A percentile compares a stretch with the other conserved stretches of the same genome.
Conservation (phyloP, 2,329 filamentous ascomycete genomes). For the Ceratocystis cubensis region DNA sequence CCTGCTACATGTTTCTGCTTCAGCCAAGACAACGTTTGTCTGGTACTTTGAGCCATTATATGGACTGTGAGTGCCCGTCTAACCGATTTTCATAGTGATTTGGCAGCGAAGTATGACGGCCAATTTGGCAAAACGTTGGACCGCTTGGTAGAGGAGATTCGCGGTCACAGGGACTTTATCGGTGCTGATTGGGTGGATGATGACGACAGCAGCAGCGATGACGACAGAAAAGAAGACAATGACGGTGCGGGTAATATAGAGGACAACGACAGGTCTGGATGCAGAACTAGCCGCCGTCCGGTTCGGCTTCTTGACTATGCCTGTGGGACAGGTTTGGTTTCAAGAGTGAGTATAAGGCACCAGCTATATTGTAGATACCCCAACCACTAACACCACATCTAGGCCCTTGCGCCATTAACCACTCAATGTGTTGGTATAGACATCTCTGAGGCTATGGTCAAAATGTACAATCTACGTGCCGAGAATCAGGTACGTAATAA, state of each 20-base stretch:
- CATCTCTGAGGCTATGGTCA: conserved; percentile 57
- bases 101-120: conserved; percentile 13
- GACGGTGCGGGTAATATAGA: not conserved
- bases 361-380: not conserved
- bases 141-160: conserved; percentile 43
- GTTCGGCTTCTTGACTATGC: conserved; percentile 60
- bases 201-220: conserved; percentile 30
- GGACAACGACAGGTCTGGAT: not conserved
- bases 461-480: conserved; percentile 50
- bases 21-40: not conserved
- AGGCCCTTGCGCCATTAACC: conserved; percentile 50
- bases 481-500: conserved; percentile 36
- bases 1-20: not conserved
- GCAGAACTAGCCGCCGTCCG: conserved; percentile 23
- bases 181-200: conserved; percentile 43
- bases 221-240: conserved; percentile 7
- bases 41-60: too few species aligned
- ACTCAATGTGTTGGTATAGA: conserved; percentile 56
- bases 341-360: conserved; percentile 37
- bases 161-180: conserved; percentile 45
- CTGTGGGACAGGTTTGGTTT: conserved; percentile 57
- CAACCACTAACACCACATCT: not conserved
- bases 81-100: not conserved
- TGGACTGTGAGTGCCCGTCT: not conserved
- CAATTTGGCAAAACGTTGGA: conserved; percentile 35